Conservation (phyloP, 2,329 filamentous ascomycete species). For the Fusarium secorum region DNA sequence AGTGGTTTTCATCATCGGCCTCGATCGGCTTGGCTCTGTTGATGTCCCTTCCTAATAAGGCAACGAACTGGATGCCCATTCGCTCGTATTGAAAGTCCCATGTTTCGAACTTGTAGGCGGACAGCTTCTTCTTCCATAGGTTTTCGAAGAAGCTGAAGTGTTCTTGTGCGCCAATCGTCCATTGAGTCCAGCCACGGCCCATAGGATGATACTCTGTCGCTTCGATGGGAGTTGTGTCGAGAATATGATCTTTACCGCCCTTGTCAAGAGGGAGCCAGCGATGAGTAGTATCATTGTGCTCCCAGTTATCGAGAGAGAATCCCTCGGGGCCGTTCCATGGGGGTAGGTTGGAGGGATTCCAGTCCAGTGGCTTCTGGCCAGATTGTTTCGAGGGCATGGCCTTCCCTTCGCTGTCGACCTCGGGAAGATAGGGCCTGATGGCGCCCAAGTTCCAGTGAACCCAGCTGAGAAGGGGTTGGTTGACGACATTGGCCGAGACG, state of each 20-base stretch:
- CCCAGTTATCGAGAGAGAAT: slow-evolving; percentile 45
- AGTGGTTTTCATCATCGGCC: slow-evolving; percentile 56
- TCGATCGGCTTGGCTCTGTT: slow-evolving; percentile 55
- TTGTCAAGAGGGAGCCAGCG: slow-evolving; percentile 58
- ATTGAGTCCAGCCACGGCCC: slow-evolving; percentile 55
- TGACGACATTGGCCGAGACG: slow-evolving; percentile 65
- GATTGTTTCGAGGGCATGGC: slow-evolving; percentile 38
- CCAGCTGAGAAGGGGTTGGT: slow-evolving; percentile 62
- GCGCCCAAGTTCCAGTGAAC: slow-evolving; percentile 63
- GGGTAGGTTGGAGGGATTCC: slow-evolving; percentile 52
- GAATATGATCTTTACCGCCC: slow-evolving; percentile 46
- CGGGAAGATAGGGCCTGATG: slow-evolving; percentile 62
- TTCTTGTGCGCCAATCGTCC: slow-evolving; percentile 59
- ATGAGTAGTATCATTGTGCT: slow-evolving; percentile 52
- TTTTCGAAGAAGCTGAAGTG: slow-evolving; percentile 60
- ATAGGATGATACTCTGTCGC: slow-evolving; percentile 56
- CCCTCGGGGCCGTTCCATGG: slow-evolving; percentile 43
- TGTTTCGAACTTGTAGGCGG: slow-evolving; percentile 57
- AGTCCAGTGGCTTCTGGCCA: slow-evolving; percentile 38
- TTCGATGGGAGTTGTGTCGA: slow-evolving; percentile 56
- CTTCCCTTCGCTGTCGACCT: slow-evolving; percentile 42
- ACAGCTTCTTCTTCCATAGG: slow-evolving; percentile 55
- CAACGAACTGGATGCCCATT: slow-evolving; percentile 63
- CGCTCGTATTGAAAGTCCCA: slow-evolving; percentile 60
- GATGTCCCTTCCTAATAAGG: slow-evolving; percentile 61